A percentile compares a stretch with the other conserved stretches of the same genome.
phyloP scores from a whole-genome alignment of 495 filamentous ascomycete species.

The Xylaria longipes region DNA sequence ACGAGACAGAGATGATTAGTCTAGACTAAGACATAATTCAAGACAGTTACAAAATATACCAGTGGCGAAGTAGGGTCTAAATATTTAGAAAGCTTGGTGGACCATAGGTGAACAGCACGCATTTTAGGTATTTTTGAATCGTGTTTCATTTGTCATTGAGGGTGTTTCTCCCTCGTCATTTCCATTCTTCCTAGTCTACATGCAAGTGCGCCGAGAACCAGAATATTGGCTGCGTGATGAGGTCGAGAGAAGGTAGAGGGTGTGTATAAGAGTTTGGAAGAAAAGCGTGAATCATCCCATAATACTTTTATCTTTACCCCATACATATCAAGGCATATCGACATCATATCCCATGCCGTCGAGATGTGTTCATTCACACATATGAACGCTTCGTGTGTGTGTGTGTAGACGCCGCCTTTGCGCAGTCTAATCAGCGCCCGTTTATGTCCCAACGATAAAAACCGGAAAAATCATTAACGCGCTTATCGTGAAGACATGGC shows the following conservation, averaged over 20 bases:
- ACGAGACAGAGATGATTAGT: too few species aligned
- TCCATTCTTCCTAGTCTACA: slow-evolving; percentile 54
- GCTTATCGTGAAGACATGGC: slow-evolving; percentile 88
- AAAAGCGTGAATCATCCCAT: slow-evolving; percentile 45
- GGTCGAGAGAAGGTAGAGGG: slow-evolving; percentile 35
- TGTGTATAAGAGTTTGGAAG: slow-evolving; percentile 41
- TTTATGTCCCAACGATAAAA: slow-evolving; percentile 42
- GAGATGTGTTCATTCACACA: slow-evolving; percentile 39
- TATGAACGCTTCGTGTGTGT: slow-evolving; percentile 27
- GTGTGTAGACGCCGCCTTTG: slow-evolving; percentile 29
- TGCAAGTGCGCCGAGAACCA: slow-evolving; percentile 50
- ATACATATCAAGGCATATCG: slow-evolving; percentile 32
- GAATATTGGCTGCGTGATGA: slow-evolving; percentile 38
- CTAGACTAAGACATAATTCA: not conserved
- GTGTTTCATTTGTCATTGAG: slow-evolving; percentile 32
- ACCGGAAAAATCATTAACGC: slow-evolving; percentile 36
- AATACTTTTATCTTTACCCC: slow-evolving; percentile 43
- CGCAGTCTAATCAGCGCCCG: slow-evolving; percentile 40
- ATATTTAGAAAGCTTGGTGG: not conserved
- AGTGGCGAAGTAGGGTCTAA: not conserved
- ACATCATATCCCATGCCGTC: slow-evolving; percentile 39
- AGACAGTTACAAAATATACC: not conserved
- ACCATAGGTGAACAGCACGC: not conserved
- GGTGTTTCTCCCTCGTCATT: slow-evolving; percentile 32
- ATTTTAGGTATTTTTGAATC: slow-evolving; percentile 15